Evolutionary conservation across 768 basidiomycete species (phyloP), one percentile per base, ranked within the genome.

Genomic region (Mycena vulgaris): DNA sequence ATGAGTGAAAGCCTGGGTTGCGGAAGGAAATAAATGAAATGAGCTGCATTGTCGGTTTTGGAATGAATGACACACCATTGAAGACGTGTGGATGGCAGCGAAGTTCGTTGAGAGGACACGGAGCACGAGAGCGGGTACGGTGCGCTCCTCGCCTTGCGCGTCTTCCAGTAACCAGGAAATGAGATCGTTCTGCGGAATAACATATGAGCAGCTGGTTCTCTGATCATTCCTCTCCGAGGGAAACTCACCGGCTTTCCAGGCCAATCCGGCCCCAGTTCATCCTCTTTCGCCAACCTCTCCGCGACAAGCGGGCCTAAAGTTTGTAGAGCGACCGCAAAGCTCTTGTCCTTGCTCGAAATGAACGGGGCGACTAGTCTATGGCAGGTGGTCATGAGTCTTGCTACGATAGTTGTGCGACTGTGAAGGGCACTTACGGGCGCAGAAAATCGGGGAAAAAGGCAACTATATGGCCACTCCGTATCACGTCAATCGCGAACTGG

Each of bases 1-100:
- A 35, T 84, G 82, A 0, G 80, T 80, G 42, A 84, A 75, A 10
- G 79, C 73, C 82, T 84, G 63, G 30, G n/a, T n/a, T n/a, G n/a
- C n/a, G n/a, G n/a, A n/a, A n/a, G n/a, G n/a, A n/a, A n/a, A n/a
- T n/a, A n/a, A n/a, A n/a, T n/a, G n/a, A n/a, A n/a, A n/a, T n/a
- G n/a, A n/a, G n/a, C n/a, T n/a, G n/a, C n/a, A n/a, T n/a, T n/a
- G n/a, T n/a, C n/a, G n/a, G n/a, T n/a, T n/a, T n/a, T n/a, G n/a
- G n/a, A n/a, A n/a, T n/a, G n/a, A n/a, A n/a, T n/a, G n/a, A n/a
- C n/a, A n/a, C n/a, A n/a, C n/a, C n/a, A n/a, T n/a, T n/a, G n/a
- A n/a, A n/a, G n/a, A n/a, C n/a, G n/a, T n/a, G n/a, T n/a, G n/a
- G n/a, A n/a, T n/a, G n/a, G n/a, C n/a, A n/a, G n/a, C n/a, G n/a